A percentile compares a stretch with the other conserved stretches of the same genome.
Conservation (phyloP, 2,329 filamentous ascomycete species). For the Fusarium compactum region DNA sequence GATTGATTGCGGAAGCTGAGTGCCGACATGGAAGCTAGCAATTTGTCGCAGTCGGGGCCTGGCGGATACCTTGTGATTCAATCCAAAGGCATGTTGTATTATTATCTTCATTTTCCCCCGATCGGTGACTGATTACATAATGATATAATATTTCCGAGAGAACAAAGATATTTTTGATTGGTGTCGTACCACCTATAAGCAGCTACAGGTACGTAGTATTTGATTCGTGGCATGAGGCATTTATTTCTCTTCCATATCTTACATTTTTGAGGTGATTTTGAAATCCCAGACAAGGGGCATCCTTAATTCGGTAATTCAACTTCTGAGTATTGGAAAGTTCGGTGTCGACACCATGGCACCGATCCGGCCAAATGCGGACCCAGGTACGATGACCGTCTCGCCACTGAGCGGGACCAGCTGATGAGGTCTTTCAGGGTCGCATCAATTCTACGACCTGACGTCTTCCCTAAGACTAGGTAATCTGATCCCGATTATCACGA, state of each 20-base stretch:
- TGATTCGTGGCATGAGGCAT: background rate
- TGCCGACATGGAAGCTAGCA: too few relatives aligned
- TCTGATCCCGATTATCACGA: rapidly evolving
- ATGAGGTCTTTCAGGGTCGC: background rate
- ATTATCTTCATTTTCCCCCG: too few relatives aligned
- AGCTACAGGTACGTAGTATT: background rate
- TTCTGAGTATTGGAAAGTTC: rapidly evolving
- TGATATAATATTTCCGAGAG: rapidly evolving
- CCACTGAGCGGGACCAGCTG: too few relatives aligned
- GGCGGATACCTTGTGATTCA: too few relatives aligned
- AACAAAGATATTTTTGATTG: rapidly evolving
- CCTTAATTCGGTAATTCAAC: rapidly evolving
- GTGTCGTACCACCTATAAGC: background rate
- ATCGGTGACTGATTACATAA: too few relatives aligned
- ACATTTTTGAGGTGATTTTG: rapidly evolving
- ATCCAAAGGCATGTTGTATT: too few relatives aligned
- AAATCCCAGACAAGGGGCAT: background rate
- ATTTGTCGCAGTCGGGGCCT: background rate
- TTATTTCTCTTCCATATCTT: background rate
- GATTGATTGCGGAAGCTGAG: background rate
- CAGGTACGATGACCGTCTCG: background rate
- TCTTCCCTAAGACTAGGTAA: conserved; percentile 15
- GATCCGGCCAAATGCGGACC: background rate
- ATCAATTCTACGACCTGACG: conserved; percentile 14
- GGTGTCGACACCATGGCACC: background rate